These are phyloP conservation scores for Cicer pinnatifidum DNA, from an alignment of 306 rosid species.

Conservation along the genomic window DNA sequence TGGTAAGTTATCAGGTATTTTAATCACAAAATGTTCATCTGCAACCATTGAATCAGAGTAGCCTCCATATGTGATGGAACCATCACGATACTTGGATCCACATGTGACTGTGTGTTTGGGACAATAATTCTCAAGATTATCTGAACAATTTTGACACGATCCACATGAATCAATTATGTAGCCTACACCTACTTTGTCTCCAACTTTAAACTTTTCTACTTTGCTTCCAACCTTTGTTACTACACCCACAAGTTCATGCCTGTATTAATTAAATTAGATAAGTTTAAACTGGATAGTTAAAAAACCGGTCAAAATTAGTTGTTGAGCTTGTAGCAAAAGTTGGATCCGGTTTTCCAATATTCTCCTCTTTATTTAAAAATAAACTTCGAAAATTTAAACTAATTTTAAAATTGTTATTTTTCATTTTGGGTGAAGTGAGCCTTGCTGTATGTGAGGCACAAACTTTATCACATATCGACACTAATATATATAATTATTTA, in stretches of 20 bases:
- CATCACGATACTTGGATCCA: slow-evolving; percentile 44
- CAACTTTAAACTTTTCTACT: slow-evolving; percentile 54
- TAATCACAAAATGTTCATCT: slow-evolving; percentile 51
- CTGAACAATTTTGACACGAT: slow-evolving; percentile 50
- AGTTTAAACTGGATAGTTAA: too few species aligned
- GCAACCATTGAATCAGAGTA: slow-evolving; percentile 58
- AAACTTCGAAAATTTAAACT: too few species aligned
- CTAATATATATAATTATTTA: too few species aligned
- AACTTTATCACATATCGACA: too few species aligned
- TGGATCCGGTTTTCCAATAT: too few species aligned
- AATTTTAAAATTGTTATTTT: too few species aligned
- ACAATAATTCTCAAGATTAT: slow-evolving; percentile 56
- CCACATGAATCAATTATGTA: slow-evolving; percentile 54
- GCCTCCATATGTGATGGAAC: slow-evolving; percentile 58
- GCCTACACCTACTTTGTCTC: slow-evolving; percentile 68
- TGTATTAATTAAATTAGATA: neutral
- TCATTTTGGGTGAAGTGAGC: too few species aligned
- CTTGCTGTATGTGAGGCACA: too few species aligned
- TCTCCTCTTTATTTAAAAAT: too few species aligned
- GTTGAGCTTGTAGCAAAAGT: too few species aligned
- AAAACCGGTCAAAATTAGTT: too few species aligned
- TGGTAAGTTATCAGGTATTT: slow-evolving; percentile 51
- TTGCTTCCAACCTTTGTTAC: slow-evolving; percentile 49
- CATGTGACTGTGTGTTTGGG: slow-evolving; percentile 44
- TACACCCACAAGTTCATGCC: slow-evolving; percentile 55